phyloP scores from a whole-genome alignment of 306 rosid genomes.

The Abrus precatorius region DNA sequence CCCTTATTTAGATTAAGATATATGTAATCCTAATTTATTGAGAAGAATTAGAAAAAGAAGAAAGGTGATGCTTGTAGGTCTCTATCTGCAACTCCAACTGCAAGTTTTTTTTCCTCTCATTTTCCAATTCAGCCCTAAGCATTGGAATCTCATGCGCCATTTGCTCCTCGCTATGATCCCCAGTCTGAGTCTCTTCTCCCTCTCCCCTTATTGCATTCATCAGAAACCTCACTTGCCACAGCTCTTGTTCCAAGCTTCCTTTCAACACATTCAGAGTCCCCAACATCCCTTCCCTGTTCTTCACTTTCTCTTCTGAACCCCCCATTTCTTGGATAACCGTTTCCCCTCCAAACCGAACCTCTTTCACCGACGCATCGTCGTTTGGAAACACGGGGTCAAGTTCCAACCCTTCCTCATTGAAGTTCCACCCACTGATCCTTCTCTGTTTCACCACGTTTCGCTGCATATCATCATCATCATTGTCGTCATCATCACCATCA shows the following conservation, averaged over 20 bases:
- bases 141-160: conserved; percentile 44
- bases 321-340: conserved; percentile 33
- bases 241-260: conserved; percentile 56
- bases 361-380: conserved; percentile 30
- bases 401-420: conserved; percentile 68
- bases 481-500: not conserved
- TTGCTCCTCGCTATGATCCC: conserved; percentile 19
- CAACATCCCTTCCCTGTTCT: conserved; percentile 44
- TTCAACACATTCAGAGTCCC: conserved; percentile 47
- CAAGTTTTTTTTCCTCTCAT: conserved; percentile 46
- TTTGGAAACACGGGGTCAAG: conserved; percentile 66
- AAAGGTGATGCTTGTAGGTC: conserved; percentile 39
- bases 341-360: conserved; percentile 52
- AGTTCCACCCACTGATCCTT: conserved; percentile 78
- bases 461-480: not conserved
- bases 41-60: not conserved
- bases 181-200: conserved; percentile 46
- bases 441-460: conserved; percentile 41
- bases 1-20: too few relatives aligned
- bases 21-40: not conserved
- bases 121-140: conserved; percentile 45
- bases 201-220: conserved; percentile 27
- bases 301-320: conserved; percentile 6
- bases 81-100: conserved; percentile 51
- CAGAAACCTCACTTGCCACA: conserved; percentile 45